Evolutionary conservation across 176 grass and related monocot species (phyloP).

Genomic region (Thalia dealbata): DNA sequence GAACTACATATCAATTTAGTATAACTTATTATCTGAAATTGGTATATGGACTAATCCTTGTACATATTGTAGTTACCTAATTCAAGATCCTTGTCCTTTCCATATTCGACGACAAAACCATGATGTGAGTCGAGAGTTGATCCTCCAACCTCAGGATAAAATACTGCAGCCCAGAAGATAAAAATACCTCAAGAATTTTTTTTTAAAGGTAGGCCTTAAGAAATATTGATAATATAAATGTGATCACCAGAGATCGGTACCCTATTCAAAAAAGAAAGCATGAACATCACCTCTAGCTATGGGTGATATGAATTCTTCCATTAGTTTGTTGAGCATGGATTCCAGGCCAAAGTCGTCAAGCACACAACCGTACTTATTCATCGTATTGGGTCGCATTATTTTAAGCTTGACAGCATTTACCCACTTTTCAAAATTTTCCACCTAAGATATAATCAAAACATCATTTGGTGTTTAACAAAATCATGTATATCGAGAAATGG

Average conservation of each 20-base stretch:
- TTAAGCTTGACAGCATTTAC: conserved; percentile 72
- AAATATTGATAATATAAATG: conserved; percentile 1
- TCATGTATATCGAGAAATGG: background rate
- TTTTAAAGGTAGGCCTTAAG: no score
- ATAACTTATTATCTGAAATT: background rate
- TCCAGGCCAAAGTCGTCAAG: conserved; percentile 98
- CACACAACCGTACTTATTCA: conserved; percentile 96
- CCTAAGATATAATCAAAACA: conserved; percentile 38
- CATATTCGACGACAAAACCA: conserved; percentile 96
- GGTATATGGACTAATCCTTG: background rate
- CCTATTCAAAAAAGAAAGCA: background rate
- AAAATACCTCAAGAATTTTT: no score
- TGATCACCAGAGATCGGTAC: background rate
- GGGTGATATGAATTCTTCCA: conserved; percentile 83
- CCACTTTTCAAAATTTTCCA: conserved; percentile 95
- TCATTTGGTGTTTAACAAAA: background rate
- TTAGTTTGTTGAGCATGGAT: conserved; percentile 76
- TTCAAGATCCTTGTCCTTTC: conserved; percentile 87
- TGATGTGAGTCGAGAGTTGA: conserved; percentile 80
- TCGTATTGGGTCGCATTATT: conserved; percentile 99
- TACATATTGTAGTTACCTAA: conserved; percentile 39
- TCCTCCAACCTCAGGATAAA: conserved; percentile 83
- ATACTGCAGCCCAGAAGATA: conserved; percentile 43
- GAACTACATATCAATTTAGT: background rate
- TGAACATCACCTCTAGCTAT: conserved; percentile 56